Base-by-base conservation (phyloP, 2,329 filamentous ascomycete species). In the Aotearoamyces nothofagi region DNA sequence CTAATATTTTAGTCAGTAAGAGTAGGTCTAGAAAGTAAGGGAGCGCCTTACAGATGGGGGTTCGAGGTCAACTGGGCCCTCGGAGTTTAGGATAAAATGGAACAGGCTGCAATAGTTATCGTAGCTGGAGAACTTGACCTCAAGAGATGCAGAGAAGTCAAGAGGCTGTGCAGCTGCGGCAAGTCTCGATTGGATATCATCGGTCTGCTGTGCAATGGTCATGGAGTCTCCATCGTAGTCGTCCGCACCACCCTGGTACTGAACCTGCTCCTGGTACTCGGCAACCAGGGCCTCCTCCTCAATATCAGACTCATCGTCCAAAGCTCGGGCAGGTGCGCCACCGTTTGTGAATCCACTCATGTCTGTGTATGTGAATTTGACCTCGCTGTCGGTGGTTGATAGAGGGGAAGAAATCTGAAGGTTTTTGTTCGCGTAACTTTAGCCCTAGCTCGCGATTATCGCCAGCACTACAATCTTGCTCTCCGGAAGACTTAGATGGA, bases 41-140 rank as follows among this genome's bases (percentile, higher is more conserved):
- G 31, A 24, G 15, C 20, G 36, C 69, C 81, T 61, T 66, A 94
- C 87, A 54, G 86, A 93, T 44, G 90, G 90, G 41, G 87, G 80
- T 57, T 98, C 90, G 44, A 98, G 66, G 52, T 98, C 90, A 35
- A 98, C 87, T 10, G 90, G 90, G n/a, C 90, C 90, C 44, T 96
- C 90, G 28, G 87, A 96, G 70, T 98, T 98, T 53, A 98, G 66
- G 56, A 98, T 94, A 61, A 83, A 96, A 64, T 98, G 90, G 66
- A 98, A 98, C 46, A 98, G 66, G 58, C 82, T 93, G 76, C 90
- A 98, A 70, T 98, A 98, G 55, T 83, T 82, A 63, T 98, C 90
- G 67, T 98, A 98, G 63, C 86, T 94, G 56, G 83, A 78, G 63
- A 96, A 94, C 63, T 96, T 96, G 56, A 82, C 81, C 58, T 96